Conservation (phyloP, 768 basidiomycete species). For the Boletus vinaceobasis region DNA sequence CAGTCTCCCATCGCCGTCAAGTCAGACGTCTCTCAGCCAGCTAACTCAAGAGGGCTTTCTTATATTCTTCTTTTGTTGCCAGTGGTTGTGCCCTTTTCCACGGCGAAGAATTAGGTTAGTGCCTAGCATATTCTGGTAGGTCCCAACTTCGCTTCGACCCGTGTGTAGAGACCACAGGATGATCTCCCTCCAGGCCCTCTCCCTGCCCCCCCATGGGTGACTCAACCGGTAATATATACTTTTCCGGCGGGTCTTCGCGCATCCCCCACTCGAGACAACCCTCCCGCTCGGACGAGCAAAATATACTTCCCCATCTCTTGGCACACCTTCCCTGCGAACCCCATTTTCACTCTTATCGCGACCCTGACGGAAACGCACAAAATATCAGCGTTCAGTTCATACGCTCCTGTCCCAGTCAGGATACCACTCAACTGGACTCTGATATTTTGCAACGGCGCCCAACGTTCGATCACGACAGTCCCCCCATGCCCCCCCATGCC, state of each 20-base stretch:
- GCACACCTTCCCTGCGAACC: slow-evolving; percentile 14
- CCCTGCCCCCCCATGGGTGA: slow-evolving; percentile 19
- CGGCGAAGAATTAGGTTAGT: slow-evolving; percentile 22
- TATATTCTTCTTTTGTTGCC: slow-evolving; percentile 11
- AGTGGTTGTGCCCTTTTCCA: slow-evolving; percentile 26
- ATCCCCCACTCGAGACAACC: slow-evolving; percentile 9
- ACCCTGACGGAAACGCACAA: slow-evolving; percentile 11
- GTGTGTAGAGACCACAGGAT: slow-evolving; percentile 17
- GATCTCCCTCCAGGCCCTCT: slow-evolving; percentile 16
- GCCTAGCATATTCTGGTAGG: slow-evolving; percentile 19
- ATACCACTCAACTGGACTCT: slow-evolving; percentile 23
- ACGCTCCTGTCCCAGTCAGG: slow-evolving; percentile 22
- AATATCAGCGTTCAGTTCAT: slow-evolving; percentile 33
- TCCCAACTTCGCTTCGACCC: slow-evolving; percentile 6
- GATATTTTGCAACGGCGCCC: slow-evolving; percentile 22
- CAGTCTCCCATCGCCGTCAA: slow-evolving; percentile 4
- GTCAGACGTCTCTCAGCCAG: slow-evolving; percentile 1
- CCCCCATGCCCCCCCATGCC: background rate
- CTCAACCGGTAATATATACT: slow-evolving; percentile 14
- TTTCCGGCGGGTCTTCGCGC: slow-evolving; percentile 9
- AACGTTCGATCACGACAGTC: slow-evolving; percentile 5
- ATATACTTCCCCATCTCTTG: slow-evolving; percentile 18
- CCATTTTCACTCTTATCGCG: slow-evolving; percentile 15
- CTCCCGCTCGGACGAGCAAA: slow-evolving; percentile 14
- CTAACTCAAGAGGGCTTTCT: slow-evolving; percentile 1